Conservation (phyloP, 768 basidiomycete genomes). For the Amanita inopinata region DNA sequence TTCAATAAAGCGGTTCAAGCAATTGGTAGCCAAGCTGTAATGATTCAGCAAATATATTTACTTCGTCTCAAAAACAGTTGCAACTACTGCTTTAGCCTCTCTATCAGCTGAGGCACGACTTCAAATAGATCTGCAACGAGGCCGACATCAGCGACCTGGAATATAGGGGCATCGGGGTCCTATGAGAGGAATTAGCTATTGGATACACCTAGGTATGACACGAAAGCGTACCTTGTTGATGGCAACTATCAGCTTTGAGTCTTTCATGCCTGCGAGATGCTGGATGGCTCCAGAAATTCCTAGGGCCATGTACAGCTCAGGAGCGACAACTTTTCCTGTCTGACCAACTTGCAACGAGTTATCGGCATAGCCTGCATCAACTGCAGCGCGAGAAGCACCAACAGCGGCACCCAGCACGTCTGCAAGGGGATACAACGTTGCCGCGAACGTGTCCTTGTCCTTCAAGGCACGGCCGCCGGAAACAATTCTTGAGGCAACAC, state of each 20-base stretch:
- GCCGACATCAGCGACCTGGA: constrained; percentile 95
- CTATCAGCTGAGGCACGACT: constrained; percentile 80
- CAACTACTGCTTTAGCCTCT: constrained; percentile 60
- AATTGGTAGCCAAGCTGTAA: too few relatives aligned
- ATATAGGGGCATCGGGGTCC: constrained; percentile 98
- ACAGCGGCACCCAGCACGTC: constrained; percentile 92
- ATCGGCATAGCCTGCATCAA: constrained; percentile 96
- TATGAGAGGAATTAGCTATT: constrained; percentile 20
- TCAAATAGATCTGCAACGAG: constrained; percentile 92
- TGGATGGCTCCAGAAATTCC: constrained; percentile 99
- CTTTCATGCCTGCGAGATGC: constrained; percentile 99
- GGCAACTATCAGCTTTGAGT: constrained; percentile 95
- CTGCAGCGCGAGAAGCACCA: constrained; percentile 96
- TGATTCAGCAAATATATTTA: too few relatives aligned
- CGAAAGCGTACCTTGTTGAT: constrained; percentile 74
- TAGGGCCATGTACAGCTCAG: constrained; percentile 90
- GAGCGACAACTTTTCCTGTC: constrained; percentile 97
- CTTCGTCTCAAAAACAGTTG: too few relatives aligned
- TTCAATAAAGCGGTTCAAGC: too few relatives aligned
- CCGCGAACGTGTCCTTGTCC: constrained; percentile 86
- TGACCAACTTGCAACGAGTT: constrained; percentile 99
- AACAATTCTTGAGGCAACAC: constrained; percentile 78
- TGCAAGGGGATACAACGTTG: constrained; percentile 82
- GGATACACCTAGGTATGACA: neutral
- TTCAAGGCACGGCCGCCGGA: constrained; percentile 95